phyloP scores from a whole-genome alignment of 2,329 filamentous ascomycete species.

The Colletotrichum spinosum region DNA sequence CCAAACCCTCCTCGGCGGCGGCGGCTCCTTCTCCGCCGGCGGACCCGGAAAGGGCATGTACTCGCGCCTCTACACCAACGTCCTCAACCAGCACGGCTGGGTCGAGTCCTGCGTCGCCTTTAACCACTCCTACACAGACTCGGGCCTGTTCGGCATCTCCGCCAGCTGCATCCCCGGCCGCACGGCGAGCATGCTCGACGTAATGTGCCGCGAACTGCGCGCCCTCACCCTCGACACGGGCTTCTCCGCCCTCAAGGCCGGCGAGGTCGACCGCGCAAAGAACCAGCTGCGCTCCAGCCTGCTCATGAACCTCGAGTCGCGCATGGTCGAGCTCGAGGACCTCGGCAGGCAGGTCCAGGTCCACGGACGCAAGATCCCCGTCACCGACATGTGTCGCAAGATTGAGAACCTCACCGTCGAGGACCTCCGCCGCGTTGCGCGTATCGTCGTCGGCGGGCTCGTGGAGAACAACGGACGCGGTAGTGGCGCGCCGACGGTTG shows the following conservation, averaged over 20 bases:
- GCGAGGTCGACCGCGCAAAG: slow-evolving; percentile 92
- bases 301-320: slow-evolving; percentile 96
- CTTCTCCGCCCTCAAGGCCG: slow-evolving; percentile 75
- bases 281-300: slow-evolving; percentile 92
- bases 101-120: slow-evolving; percentile 96
- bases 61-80: slow-evolving; percentile 95
- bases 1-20: slow-evolving; percentile 94
- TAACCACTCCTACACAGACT: slow-evolving; percentile 98
- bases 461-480: slow-evolving; percentile 81
- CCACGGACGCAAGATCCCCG: slow-evolving; percentile 92
- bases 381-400: slow-evolving; percentile 89
- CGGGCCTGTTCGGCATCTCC: slow-evolving; percentile 93
- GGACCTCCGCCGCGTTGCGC: slow-evolving; percentile 86
- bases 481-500: slow-evolving; percentile 91
- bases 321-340: slow-evolving; percentile 98
- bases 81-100: slow-evolving; percentile 97
- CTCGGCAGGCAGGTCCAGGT: slow-evolving; percentile 95
- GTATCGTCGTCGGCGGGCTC: slow-evolving; percentile 79
- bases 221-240: slow-evolving; percentile 81
- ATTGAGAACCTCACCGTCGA: slow-evolving; percentile 85
- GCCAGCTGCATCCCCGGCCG: slow-evolving; percentile 84
- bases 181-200: slow-evolving; percentile 87
- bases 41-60: slow-evolving; percentile 99
- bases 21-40: slow-evolving; percentile 95
- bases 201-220: slow-evolving; percentile 92